phyloP scores from a whole-genome alignment of 768 basidiomycete genomes.

The Pisolithus marmoratus region DNA sequence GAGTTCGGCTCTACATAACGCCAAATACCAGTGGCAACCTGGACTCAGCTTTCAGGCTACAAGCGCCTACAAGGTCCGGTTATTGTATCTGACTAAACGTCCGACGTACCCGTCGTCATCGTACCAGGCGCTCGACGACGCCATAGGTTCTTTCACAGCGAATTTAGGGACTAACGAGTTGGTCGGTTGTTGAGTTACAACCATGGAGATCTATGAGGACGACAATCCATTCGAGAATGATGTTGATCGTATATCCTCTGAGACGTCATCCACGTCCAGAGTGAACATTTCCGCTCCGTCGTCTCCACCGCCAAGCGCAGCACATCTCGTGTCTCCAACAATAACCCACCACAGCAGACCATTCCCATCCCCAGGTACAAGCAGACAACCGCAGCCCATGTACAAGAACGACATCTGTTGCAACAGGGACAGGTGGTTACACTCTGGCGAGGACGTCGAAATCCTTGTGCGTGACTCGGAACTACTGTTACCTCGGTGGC shows the following conservation, averaged over 20 bases:
- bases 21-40: neutral
- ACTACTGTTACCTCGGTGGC: neutral
- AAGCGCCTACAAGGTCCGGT: neutral
- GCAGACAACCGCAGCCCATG: slow-evolving; percentile 45
- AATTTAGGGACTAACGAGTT: neutral
- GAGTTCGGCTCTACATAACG: neutral
- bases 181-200: neutral
- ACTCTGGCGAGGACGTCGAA: slow-evolving; percentile 78
- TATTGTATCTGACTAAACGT: neutral
- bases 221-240: slow-evolving; percentile 62
- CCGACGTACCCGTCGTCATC: neutral
- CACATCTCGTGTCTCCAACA: slow-evolving; percentile 42
- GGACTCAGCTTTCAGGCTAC: neutral
- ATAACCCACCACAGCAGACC: slow-evolving; percentile 35
- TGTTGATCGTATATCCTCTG: slow-evolving; percentile 28
- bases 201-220: slow-evolving; percentile 47
- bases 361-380: slow-evolving; percentile 54
- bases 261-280: slow-evolving; percentile 32
- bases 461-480: slow-evolving; percentile 51
- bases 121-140: neutral
- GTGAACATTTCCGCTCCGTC: slow-evolving; percentile 44
- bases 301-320: slow-evolving; percentile 44
- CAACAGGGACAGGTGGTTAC: slow-evolving; percentile 65
- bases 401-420: slow-evolving; percentile 79
- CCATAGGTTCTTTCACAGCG: neutral